Evolutionary conservation across 2,329 filamentous ascomycete genomes (phyloP), one percentile per base, ranked within the genome.

Genomic region (Ceratocystis alfenasii): DNA sequence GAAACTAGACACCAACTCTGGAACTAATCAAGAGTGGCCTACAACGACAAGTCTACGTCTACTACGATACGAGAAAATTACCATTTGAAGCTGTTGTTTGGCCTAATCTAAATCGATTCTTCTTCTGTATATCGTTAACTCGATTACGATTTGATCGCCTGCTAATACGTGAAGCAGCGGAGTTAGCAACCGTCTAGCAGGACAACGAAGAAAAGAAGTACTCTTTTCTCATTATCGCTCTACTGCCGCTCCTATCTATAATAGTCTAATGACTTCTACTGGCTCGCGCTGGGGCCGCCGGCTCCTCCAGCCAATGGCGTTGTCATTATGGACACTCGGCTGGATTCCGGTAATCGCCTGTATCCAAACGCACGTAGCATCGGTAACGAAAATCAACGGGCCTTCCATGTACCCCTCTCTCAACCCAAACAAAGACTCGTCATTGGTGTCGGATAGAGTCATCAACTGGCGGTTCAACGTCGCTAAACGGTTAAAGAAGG

Each of bases 401-500:
- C 74, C 78, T 22, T 90, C 87, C 22, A 94, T 94, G 89, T 87
- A 87, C 65, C 89, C 89, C 1, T 87, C 85, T 68, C 77, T 93
- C 65, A 92, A 92, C 71, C 78, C 84, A 67, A 81, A 86, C 64
- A 85, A 79, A 71, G 78, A 86, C 72, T 78, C 80, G 71, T 84
- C 78, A 67, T 77, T 77, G 69, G 73, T 74, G 46, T 74, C 79
- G 63, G 85, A 88, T 69, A 68, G 82, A n/a, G 81, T 84, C 41
- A 73, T 86, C 69, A 83, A 80, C 65, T 80, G 77, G 71, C 87
- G 86, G 72, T 80, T 81, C 74, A 80, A 81, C 68, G 79, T 83
- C 28, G 79, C 81, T 67, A 75, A 82, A 60, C 78, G 80, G 33
- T 72, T 92, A 46, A 76, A 83, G 72, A 80, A 87, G 68, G 89